Evolutionary conservation across 208 protist species (phyloP).

Genomic region (Crithidia fasciculata): DNA sequence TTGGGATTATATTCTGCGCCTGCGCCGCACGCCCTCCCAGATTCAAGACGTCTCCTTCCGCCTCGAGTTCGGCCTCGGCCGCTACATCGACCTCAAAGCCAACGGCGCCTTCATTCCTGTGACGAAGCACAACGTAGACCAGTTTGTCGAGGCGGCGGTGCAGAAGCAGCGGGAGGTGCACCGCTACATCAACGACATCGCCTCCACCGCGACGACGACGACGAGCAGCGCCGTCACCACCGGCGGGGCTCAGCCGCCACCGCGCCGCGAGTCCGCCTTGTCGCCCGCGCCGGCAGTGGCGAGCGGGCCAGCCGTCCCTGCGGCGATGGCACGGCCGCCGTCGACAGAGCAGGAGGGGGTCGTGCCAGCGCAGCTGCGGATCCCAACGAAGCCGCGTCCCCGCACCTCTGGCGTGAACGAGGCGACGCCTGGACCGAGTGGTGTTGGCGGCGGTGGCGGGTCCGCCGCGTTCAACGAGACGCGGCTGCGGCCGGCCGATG

Average conservation of each 20-base stretch:
- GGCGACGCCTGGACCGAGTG: no score
- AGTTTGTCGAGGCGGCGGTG: slow-evolving; percentile 39
- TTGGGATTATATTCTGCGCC: slow-evolving; percentile 33
- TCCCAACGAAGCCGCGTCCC: slow-evolving; percentile 9
- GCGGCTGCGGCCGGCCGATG: slow-evolving; percentile 18
- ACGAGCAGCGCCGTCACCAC: slow-evolving; percentile 1
- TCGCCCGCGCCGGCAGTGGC: neutral
- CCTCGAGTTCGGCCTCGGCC: slow-evolving; percentile 24
- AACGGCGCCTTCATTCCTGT: slow-evolving; percentile 39
- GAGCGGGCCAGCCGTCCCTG: neutral
- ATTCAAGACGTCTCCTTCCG: slow-evolving; percentile 35
- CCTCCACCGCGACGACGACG: slow-evolving; percentile 10
- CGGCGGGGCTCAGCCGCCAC: neutral
- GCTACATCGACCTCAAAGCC: slow-evolving; percentile 31
- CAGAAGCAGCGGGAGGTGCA: slow-evolving; percentile 38
- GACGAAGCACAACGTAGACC: slow-evolving; percentile 41
- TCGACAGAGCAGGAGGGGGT: neutral
- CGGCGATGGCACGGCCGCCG: neutral
- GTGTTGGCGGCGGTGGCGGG: neutral
- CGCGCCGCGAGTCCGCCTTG: neutral
- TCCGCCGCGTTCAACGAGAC: slow-evolving; percentile 11
- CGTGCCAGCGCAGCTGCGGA: neutral
- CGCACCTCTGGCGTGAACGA: neutral
- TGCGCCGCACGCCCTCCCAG: slow-evolving; percentile 23
- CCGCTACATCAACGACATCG: slow-evolving; percentile 34